Conservation (phyloP, 192 early-diverging fungal species). For the Globomyces pollinis-pini region DNA sequence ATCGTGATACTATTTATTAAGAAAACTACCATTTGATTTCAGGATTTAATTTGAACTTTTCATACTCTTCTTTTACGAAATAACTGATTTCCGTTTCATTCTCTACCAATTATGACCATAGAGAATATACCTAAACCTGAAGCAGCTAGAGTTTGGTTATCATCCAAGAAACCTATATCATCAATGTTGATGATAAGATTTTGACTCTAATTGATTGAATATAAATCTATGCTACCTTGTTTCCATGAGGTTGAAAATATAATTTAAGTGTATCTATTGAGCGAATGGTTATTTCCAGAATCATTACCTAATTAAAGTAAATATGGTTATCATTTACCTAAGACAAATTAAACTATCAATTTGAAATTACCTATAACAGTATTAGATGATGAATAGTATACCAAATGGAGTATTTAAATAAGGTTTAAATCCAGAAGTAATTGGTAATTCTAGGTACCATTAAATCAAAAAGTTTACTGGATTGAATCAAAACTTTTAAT, state of each 20-base stretch:
- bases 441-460: constrained; percentile 46
- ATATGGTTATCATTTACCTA: too few relatives aligned
- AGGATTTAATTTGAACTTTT: constrained; percentile 65
- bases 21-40: constrained; percentile 83
- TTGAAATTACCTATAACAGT: not conserved
- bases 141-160: constrained; percentile 46
- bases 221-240: too few relatives aligned
- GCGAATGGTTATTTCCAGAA: too few relatives aligned
- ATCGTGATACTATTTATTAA: too few relatives aligned
- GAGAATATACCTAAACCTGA: constrained; percentile 53
- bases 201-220: too few relatives aligned
- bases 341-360: not conserved
- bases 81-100: constrained; percentile 82
- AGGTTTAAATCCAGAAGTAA: constrained; percentile 57
- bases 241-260: constrained; percentile 64
- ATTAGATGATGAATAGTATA: too few relatives aligned
- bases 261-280: constrained; percentile 73
- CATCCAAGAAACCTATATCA: constrained; percentile 55
- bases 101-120: constrained; percentile 17
- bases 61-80: constrained; percentile 66
- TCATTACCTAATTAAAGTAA: too few relatives aligned
- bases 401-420: constrained; percentile 60
- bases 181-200: constrained; percentile 86
- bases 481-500: constrained; percentile 8
- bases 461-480: not conserved